A percentile compares a stretch with the other conserved stretches of the same genome.
Evolutionary conservation across 208 protist species (phyloP).

Genomic region (Acanthamoeba lenticulata): DNA sequence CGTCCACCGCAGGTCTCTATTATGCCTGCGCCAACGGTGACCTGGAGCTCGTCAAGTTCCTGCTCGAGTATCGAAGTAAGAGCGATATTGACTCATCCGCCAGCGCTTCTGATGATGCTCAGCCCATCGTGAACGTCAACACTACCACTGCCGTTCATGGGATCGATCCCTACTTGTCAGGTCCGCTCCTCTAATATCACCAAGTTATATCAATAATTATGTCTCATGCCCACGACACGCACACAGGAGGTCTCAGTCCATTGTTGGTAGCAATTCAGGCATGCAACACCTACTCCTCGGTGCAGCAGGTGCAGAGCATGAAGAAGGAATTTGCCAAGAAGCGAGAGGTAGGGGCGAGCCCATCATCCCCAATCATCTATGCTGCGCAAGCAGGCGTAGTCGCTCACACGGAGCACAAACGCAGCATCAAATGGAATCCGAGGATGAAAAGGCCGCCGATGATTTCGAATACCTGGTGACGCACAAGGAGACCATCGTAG

Average conservation of each 20-base stretch:
- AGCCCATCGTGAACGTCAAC: not conserved
- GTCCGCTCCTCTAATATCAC: too few species aligned
- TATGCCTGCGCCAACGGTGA: not conserved
- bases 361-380: not conserved
- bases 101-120: not conserved
- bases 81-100: not conserved
- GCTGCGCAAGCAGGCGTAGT: not conserved
- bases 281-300: not conserved
- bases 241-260: not conserved
- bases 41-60: not conserved
- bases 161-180: not conserved
- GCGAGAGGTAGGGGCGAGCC: not conserved
- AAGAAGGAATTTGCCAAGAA: not conserved
- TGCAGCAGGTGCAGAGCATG: not conserved
- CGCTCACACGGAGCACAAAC: not conserved
- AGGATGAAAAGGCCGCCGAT: not conserved
- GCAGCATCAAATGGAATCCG: not conserved
- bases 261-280: not conserved
- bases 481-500: not conserved
- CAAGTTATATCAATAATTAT: too few species aligned
- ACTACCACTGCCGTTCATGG: not conserved
- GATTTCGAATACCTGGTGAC: not conserved
- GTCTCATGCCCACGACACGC: not conserved
- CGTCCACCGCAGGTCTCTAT: not conserved
- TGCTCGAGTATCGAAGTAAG: not conserved